phyloP scores from a whole-genome alignment of 1,139 yeast species.

The Blastobotrys malaysiensis region DNA sequence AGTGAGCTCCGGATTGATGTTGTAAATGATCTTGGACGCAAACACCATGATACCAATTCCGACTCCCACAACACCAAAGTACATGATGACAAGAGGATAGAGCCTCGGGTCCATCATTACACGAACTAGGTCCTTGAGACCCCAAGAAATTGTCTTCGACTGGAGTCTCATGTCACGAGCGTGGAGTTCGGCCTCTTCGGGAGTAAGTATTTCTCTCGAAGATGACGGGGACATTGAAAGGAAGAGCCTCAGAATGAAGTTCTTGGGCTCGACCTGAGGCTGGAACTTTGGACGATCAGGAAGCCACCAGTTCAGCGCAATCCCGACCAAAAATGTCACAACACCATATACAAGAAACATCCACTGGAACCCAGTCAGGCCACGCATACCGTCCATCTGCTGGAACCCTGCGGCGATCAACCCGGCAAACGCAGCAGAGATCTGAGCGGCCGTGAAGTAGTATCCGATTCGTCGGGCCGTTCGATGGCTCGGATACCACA shows the following conservation, averaged over 20 bases:
- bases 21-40: conserved; percentile 74
- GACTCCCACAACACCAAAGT: conserved; percentile 87
- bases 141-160: conserved; percentile 49
- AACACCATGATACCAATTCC: conserved; percentile 83
- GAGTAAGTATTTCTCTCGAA: conserved; percentile 42
- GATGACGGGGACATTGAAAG: conserved; percentile 5
- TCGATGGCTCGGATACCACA: conserved; percentile 82
- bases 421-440: conserved; percentile 83
- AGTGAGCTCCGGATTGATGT: conserved; percentile 56
- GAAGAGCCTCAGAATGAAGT: neutral
- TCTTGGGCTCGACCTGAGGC: neutral
- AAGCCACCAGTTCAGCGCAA: conserved; percentile 72
- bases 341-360: conserved; percentile 73
- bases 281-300: conserved; percentile 56
- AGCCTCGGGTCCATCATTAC: conserved; percentile 59
- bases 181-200: conserved; percentile 52
- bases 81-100: conserved; percentile 83
- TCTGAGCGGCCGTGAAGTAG: conserved; percentile 86
- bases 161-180: conserved; percentile 56
- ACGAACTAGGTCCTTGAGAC: conserved; percentile 50
- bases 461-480: conserved; percentile 78
- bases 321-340: conserved; percentile 62
- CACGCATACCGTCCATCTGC: conserved; percentile 65
- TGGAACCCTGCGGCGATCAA: conserved; percentile 84
- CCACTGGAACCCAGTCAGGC: conserved; percentile 85